Base-by-base conservation (phyloP, 75 land plant species). In the Picea glauca region DNA sequence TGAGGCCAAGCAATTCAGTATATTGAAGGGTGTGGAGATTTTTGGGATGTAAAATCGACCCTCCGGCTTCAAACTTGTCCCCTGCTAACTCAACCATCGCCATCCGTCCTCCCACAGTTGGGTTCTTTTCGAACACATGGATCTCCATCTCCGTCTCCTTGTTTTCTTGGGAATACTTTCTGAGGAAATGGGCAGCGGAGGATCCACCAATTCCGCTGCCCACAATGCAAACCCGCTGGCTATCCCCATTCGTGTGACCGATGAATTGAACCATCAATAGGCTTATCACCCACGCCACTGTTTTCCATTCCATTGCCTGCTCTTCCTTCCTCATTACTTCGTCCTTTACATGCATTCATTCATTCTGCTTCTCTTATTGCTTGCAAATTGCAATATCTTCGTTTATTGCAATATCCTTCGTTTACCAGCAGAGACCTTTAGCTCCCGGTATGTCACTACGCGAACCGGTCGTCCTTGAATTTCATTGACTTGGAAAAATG, bases 191-290 rank as follows among this genome's bases (percentile, higher is more conserved):
- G 60, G 99, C 83, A 20, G 86, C 83, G 0, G 97, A 90, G 58
- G 99, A 84, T 67, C 95, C 99, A 62, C 82, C 93, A 63, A 96
- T 96, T 20, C 99, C 99, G 78, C 87, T 81, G 64, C 97, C 99
- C 72, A 96, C 77, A 35, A 96, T 88, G 90, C 99, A 96, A 20
- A 92, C 83, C 35, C 17, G 20, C 8, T 57, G 15, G 18, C 59
- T 21, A 12, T 26, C 21, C 2, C 31, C 31, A 26, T 26, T 65
- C 8, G 50, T 46, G 5, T 5, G 50, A 5, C 50, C 50, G 8
- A 46, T 46, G 50, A 46, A 46, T 46, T 46, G 50, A 46, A 46
- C 50, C 50, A 46, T 0, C 5, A 46, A 46, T 46, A 5, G 0
- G 8, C 8, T 46, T 5, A 46, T 46, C 50, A 46, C 50, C 50